Conservation (phyloP, 371 early-diverging fungal species). For the Mortierella sp. region DNA sequence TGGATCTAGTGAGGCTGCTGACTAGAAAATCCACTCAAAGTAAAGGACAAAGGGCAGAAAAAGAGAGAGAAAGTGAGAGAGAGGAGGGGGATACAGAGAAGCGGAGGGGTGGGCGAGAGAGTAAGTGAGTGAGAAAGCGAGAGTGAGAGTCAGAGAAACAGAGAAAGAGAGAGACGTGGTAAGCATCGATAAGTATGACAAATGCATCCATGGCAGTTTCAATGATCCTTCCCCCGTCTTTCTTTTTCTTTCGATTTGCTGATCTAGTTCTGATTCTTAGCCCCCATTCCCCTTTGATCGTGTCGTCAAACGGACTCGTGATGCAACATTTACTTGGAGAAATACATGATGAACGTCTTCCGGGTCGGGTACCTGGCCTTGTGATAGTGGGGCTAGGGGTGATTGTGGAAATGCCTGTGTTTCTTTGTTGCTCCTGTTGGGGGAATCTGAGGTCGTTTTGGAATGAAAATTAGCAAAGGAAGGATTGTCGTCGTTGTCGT, state of each 20-base stretch:
- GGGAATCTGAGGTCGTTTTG: constrained; percentile 8
- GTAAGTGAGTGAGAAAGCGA: neutral
- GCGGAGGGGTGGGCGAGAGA: neutral
- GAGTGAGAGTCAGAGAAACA: neutral
- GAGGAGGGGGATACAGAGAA: neutral
- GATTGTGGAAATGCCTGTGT: neutral
- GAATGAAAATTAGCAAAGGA: neutral
- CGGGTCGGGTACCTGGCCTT: constrained; percentile 2
- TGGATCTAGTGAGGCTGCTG: constrained; percentile 5
- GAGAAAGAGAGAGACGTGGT: neutral
- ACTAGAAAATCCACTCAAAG: neutral
- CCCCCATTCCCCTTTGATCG: too few relatives aligned
- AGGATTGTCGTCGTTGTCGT: too few relatives aligned
- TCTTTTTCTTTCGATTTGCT: neutral
- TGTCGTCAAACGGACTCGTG: too few relatives aligned
- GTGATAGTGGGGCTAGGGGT: constrained; percentile 2
- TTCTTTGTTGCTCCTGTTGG: neutral
- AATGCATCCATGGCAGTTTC: neutral
- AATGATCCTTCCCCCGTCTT: neutral
- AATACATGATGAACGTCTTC: constrained; percentile 7
- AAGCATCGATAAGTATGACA: neutral
- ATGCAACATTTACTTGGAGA: constrained; percentile 13
- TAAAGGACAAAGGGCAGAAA: neutral
- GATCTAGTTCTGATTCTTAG: neutral
- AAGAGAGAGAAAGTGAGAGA: neutral